Evolutionary conservation across 1,139 yeast species (phyloP), one percentile per base, ranked within the genome.

Genomic region (Suhomyces atakaporum): DNA sequence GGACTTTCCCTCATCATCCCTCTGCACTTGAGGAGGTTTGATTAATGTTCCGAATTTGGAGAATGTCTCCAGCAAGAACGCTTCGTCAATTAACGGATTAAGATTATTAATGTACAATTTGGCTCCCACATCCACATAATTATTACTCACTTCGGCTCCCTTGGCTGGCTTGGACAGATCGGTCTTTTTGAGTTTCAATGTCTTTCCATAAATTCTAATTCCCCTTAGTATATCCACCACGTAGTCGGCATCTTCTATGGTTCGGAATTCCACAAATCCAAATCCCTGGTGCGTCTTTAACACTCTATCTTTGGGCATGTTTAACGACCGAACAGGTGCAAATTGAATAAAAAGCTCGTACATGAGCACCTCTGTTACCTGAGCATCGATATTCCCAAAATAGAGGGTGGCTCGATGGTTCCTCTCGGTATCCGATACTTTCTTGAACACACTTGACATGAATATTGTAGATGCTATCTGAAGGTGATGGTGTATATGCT

Each of bases 311-410:
- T 79, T 81, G 4, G 97, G 97, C 49, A 92, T 67, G 47, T 83
- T 75, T 9, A 92, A 72, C 22, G 77, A 70, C 32, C 69, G 68
- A 4, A 92, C 75, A 0, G 96, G 96, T 0, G 95, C 94, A 35
- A 87, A 82, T 56, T 92, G 98, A 9, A 86, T 62, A 59, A 89
- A 83, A 22, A 92, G 70, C 58, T 92, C 98, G 54, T 83, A 87
- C 33, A 94, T 60, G 13, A 84, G 50, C 2, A 73, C 62, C 46
- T 85, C 95, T 1, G 79, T 77, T 2, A 80, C 95, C 32, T 77
- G 75, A 3, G 81, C 79, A 46, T 87, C 96, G 7, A 92, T 63
- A 49, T 88, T 88, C 1, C 97, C 97, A 16, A 90, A 75, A 56
- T 88, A 92, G 3, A 90, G 61, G 1, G 95, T 79, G 1, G 81